A percentile compares a stretch with the other conserved stretches of the same genome.
Conservation (phyloP, 2,329 filamentous ascomycete genomes). For the Fusarium pilosicola region DNA sequence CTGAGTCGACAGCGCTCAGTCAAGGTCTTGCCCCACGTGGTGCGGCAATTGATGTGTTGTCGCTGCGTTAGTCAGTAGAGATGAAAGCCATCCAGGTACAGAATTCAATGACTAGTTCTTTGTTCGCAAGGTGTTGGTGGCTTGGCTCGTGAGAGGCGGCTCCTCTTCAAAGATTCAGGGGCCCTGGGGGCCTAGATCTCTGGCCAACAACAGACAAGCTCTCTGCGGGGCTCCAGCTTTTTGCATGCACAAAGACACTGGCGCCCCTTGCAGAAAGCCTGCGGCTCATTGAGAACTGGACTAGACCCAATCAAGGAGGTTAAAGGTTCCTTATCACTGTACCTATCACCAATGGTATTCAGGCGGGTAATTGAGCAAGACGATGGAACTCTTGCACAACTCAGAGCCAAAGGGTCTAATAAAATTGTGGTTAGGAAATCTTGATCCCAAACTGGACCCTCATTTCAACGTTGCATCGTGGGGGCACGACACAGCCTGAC, state of each 20-base stretch:
- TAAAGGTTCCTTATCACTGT: constrained; percentile 14
- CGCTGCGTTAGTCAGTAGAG: neutral
- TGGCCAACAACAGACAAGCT: constrained; percentile 33
- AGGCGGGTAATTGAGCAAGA: constrained; percentile 19
- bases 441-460: neutral
- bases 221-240: constrained; percentile 45
- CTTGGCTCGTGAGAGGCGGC: constrained; percentile 28
- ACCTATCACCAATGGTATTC: constrained; percentile 1
- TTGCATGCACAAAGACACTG: constrained; percentile 37
- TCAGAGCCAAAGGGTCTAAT: constrained; percentile 3
- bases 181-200: constrained; percentile 31
- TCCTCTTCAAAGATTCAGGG: constrained; percentile 37
- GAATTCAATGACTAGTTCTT: neutral
- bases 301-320: constrained; percentile 28
- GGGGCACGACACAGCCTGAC: constrained; percentile 6
- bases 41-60: constrained; percentile 26
- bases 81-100: constrained; percentile 26
- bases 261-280: constrained; percentile 40
- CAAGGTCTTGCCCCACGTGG: constrained; percentile 37
- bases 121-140: constrained; percentile 19
- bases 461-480: constrained; percentile 25
- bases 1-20: constrained; percentile 16
- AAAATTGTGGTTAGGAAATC: constrained; percentile 1
- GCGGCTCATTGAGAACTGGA: constrained; percentile 35
- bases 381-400: constrained; percentile 11